phyloP scores from a whole-genome alignment of 805 yeast genomes.

The Wickerhamomyces mucosus region DNA sequence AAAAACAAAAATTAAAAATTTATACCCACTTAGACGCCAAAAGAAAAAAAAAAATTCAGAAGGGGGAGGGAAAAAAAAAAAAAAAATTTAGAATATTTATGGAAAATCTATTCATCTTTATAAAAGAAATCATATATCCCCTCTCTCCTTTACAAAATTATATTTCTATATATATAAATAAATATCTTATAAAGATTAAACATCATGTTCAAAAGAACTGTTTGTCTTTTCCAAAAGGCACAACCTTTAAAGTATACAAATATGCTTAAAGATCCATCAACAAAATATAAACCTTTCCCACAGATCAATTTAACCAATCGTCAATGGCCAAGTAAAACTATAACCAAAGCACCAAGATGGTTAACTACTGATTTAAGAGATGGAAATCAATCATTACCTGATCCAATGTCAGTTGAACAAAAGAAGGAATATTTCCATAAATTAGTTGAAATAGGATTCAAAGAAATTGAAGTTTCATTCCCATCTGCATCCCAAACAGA shows the following conservation, averaged over 20 bases:
- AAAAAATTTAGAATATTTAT: too few species aligned
- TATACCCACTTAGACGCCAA: too few species aligned
- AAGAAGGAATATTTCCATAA: conserved; percentile 70
- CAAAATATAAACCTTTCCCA: conserved; percentile 48
- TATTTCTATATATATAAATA: too few species aligned
- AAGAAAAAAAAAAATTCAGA: too few species aligned
- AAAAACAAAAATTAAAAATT: too few species aligned
- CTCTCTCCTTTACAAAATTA: too few species aligned
- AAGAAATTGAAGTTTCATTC: conserved; percentile 73
- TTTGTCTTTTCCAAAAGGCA: conserved; percentile 13
- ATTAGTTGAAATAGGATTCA: conserved; percentile 63
- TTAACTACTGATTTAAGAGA: conserved; percentile 72
- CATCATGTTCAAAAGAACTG: conserved; percentile 17
- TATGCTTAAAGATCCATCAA: conserved; percentile 66
- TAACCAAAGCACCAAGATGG: conserved; percentile 73
- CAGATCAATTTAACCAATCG: conserved; percentile 50
- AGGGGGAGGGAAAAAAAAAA: too few species aligned
- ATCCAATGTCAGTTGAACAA: conserved; percentile 70
- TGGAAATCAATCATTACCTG: conserved; percentile 76
- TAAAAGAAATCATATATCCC: too few species aligned
- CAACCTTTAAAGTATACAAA: conserved; percentile 24
- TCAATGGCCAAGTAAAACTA: conserved; percentile 60
- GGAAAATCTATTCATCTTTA: too few species aligned
- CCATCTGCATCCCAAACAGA: conserved; percentile 80
- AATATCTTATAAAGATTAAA: too few species aligned